Percentiles rank a stretch among this genome's conserved stretches.
Evolutionary conservation across 371 early-diverging fungal genomes (phyloP).

Genomic region (Rhizopus microsporus): DNA sequence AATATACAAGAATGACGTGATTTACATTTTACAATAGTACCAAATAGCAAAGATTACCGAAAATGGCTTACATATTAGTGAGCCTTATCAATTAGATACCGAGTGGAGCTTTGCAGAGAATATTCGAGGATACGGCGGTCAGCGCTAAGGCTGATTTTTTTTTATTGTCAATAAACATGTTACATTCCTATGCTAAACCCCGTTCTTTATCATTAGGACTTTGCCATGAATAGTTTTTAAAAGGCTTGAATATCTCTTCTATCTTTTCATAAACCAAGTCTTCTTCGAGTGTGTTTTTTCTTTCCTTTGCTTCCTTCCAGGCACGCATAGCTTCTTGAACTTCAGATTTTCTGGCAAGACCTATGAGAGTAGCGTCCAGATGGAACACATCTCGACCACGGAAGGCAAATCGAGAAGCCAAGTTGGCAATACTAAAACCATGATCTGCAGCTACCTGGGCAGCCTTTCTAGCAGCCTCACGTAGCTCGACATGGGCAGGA

Average conservation of each 20-base stretch:
- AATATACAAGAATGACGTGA: not conserved
- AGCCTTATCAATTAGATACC: constrained; percentile 87
- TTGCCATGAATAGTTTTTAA: constrained; percentile 47
- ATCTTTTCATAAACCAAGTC: constrained; percentile 26
- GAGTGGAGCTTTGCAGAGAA: constrained; percentile 94
- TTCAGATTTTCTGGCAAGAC: constrained; percentile 63
- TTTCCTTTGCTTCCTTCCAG: constrained; percentile 42
- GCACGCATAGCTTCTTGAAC: constrained; percentile 60
- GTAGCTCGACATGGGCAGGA: constrained; percentile 66
- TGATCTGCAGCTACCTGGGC: constrained; percentile 35
- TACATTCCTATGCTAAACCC: constrained; percentile 17
- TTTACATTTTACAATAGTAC: constrained; percentile 56
- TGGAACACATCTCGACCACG: constrained; percentile 40
- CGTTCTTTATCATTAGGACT: constrained; percentile 47
- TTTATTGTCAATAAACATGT: constrained; percentile 6
- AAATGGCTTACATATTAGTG: constrained; percentile 80
- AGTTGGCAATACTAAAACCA: constrained; percentile 52
- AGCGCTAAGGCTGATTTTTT: constrained; percentile 23
- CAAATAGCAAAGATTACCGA: constrained; percentile 90
- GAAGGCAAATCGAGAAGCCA: constrained; percentile 72
- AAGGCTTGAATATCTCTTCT: constrained; percentile 29
- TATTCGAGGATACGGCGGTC: constrained; percentile 88
- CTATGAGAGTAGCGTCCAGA: constrained; percentile 66
- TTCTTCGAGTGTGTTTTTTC: constrained; percentile 34
- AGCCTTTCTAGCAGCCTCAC: constrained; percentile 55